Conservation (phyloP, 139 green algal species). For the Tetraselmis striata region DNA sequence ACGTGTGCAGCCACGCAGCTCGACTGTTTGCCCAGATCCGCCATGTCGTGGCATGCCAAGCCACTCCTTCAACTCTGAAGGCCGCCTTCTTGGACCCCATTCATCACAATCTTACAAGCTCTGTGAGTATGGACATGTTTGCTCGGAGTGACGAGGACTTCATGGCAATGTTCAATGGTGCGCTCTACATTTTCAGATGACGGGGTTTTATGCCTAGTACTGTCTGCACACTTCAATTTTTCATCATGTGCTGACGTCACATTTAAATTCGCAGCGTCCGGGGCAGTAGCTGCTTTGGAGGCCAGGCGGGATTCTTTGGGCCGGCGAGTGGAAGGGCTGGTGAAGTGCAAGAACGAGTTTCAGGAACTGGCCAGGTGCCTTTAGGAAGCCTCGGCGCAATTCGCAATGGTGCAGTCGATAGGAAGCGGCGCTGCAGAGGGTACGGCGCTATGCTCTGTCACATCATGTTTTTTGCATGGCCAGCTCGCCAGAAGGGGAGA, state of each 20-base stretch:
- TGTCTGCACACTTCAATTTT: neutral
- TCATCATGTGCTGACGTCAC: neutral
- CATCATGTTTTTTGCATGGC: no score
- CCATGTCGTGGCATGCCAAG: conserved; percentile 46
- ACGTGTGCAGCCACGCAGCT: conserved; percentile 38
- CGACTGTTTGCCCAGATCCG: conserved; percentile 50
- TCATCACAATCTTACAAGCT: conserved; percentile 31
- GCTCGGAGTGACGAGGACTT: conserved; percentile 59
- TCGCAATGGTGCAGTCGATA: no score
- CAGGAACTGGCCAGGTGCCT: conserved; percentile 38
- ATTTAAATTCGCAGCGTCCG: conserved; percentile 43
- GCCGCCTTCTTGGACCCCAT: conserved; percentile 77
- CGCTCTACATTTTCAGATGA: neutral
- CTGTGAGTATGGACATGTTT: conserved; percentile 68
- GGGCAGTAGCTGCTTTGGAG: conserved; percentile 51
- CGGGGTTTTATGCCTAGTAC: conserved; percentile 2
- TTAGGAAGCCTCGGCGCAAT: no score
- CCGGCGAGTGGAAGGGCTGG: conserved; percentile 56
- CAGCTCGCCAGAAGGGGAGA: no score
- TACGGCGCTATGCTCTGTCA: no score
- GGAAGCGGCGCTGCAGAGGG: no score
- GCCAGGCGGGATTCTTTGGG: conserved; percentile 56
- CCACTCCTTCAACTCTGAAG: conserved; percentile 71
- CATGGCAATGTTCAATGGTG: conserved; percentile 71
- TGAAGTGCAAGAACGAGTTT: conserved; percentile 76